Conservation (phyloP, 2,329 filamentous ascomycete species). For the Purpureocillium lavendulum region DNA sequence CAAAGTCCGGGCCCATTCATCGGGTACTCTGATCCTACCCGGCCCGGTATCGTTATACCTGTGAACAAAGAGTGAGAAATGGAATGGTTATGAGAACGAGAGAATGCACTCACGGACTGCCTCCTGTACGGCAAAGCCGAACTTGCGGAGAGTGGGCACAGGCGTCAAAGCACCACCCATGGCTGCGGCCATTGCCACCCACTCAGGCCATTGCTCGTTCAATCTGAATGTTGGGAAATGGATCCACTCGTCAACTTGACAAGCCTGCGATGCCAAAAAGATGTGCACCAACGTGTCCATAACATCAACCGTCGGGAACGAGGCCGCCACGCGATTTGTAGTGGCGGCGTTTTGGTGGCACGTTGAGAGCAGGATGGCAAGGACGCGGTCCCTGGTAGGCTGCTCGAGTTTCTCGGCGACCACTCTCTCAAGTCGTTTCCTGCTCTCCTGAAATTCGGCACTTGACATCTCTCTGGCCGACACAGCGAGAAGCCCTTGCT, state of each 20-base stretch:
- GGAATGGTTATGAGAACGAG: background rate
- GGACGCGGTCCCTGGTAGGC: conserved; percentile 49
- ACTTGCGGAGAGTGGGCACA: conserved; percentile 48
- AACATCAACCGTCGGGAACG: conserved; percentile 53
- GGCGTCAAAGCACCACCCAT: conserved; percentile 53
- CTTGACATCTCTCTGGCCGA: conserved; percentile 27
- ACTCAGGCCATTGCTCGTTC: conserved; percentile 47
- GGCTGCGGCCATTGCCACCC: conserved; percentile 50
- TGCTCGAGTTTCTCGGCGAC: conserved; percentile 34
- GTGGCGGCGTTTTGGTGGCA: conserved; percentile 38
- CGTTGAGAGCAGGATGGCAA: conserved; percentile 55
- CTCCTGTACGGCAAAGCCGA: conserved; percentile 49
- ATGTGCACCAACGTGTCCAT: conserved; percentile 54
- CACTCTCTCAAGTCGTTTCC: conserved; percentile 28
- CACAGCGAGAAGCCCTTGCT: conserved; percentile 37
- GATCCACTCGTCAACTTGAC: conserved; percentile 51
- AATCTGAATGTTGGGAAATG: conserved; percentile 53
- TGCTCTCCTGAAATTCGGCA: conserved; percentile 28
- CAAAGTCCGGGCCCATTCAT: background rate
- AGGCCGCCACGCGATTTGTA: conserved; percentile 45
- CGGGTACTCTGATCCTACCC: conserved; percentile 14
- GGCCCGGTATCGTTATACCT: conserved; percentile 21
- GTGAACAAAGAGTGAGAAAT: conserved; percentile 2
- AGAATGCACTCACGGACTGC: conserved; percentile 31
- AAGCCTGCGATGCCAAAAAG: conserved; percentile 47